phyloP scores from a whole-genome alignment of 768 basidiomycete genomes.

The Clitopilus hobsonii region DNA sequence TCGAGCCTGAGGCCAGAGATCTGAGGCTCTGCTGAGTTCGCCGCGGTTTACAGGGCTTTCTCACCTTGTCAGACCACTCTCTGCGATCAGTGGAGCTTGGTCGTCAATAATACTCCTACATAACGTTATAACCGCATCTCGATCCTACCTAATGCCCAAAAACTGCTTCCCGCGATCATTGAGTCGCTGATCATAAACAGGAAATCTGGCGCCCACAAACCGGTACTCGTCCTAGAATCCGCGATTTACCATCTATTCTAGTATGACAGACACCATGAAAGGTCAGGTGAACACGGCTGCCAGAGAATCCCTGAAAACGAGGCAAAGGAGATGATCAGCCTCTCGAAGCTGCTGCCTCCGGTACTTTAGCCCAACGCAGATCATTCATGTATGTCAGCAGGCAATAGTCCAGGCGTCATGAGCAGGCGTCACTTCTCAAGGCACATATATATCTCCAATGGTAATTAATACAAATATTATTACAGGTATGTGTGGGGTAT shows the following conservation, averaged over 20 bases:
- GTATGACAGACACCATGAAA: background rate
- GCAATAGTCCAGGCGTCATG: background rate
- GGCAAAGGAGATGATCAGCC: conserved; percentile 10
- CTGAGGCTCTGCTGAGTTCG: background rate
- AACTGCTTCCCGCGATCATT: background rate
- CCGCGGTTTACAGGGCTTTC: background rate
- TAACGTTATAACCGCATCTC: background rate
- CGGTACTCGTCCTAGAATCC: background rate
- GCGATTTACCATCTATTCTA: background rate
- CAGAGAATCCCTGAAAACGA: background rate
- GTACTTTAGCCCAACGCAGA: background rate
- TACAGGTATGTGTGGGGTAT: background rate
- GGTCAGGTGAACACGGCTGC: background rate
- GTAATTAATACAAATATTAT: conserved; percentile 4
- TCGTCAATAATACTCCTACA: background rate
- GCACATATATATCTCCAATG: background rate
- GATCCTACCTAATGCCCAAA: background rate
- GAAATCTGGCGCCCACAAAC: background rate
- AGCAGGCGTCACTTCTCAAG: background rate
- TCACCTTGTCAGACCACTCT: background rate
- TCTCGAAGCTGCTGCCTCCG: background rate
- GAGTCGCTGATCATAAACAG: background rate
- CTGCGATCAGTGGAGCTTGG: background rate
- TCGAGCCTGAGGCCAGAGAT: background rate
- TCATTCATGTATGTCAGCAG: background rate